phyloP scores from a whole-genome alignment of 1,139 yeast genomes.

The Geotrichum aggregatum region DNA sequence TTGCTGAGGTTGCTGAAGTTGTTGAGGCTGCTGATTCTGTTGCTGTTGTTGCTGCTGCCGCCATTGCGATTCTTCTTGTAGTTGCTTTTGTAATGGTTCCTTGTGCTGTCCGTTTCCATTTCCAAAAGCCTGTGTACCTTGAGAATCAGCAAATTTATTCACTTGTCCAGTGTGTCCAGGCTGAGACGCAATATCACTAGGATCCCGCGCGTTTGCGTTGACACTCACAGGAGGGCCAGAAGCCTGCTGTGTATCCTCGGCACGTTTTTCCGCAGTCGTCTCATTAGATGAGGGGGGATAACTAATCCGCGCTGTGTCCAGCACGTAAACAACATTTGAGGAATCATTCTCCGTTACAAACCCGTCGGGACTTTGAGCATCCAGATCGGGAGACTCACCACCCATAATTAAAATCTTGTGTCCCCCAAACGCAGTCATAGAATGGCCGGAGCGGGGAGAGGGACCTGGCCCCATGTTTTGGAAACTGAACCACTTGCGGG shows the following conservation, averaged over 20 bases:
- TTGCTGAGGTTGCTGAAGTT: not conserved
- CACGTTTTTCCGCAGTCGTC: slow-evolving; percentile 7
- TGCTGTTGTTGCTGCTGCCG: not conserved
- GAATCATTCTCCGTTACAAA: slow-evolving; percentile 27
- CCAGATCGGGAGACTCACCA: slow-evolving; percentile 57
- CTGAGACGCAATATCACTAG: not conserved
- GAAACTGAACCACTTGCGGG: slow-evolving; percentile 69
- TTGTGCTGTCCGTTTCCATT: too few relatives aligned
- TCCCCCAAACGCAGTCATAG: slow-evolving; percentile 67
- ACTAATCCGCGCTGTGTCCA: slow-evolving; percentile 42
- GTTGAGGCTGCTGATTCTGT: too few relatives aligned
- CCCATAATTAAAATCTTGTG: slow-evolving; percentile 83
- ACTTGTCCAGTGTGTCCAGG: too few relatives aligned
- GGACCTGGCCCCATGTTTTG: slow-evolving; percentile 58
- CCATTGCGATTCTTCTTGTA: not conserved
- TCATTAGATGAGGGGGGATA: slow-evolving; percentile 32
- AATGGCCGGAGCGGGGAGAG: slow-evolving; percentile 90
- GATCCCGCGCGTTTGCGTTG: not conserved
- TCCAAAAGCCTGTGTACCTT: too few relatives aligned
- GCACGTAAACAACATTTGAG: slow-evolving; percentile 38
- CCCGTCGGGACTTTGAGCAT: slow-evolving; percentile 26
- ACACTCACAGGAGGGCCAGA: not conserved
- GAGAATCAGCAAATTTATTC: too few relatives aligned
- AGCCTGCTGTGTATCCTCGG: not conserved
- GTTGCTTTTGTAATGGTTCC: not conserved